These are phyloP conservation scores for Nannizzia gypsea DNA, from an alignment of 2,329 filamentous ascomycete genomes.

Conservation along the genomic window DNA sequence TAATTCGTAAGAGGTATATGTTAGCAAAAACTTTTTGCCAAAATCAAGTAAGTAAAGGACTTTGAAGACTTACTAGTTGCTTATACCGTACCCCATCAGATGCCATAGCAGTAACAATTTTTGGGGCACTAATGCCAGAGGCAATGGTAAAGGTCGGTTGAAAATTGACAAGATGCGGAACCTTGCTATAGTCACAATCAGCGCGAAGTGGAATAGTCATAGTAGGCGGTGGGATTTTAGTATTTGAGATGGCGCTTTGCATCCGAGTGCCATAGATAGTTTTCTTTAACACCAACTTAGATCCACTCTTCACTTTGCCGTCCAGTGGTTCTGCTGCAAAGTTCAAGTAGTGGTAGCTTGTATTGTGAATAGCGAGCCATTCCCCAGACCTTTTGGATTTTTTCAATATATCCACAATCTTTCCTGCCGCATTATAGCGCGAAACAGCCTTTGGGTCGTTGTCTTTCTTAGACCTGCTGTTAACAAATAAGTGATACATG, in stretches of 20 bases:
- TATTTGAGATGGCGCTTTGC: slow-evolving; percentile 49
- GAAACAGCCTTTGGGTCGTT: slow-evolving; percentile 65
- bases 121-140: slow-evolving; percentile 81
- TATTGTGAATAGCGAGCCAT: slow-evolving; percentile 62
- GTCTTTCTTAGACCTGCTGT: slow-evolving; percentile 52
- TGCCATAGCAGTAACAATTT: slow-evolving; percentile 73
- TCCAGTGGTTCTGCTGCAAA: slow-evolving; percentile 40
- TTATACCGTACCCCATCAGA: slow-evolving; percentile 71
- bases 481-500: slow-evolving; percentile 92
- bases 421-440: slow-evolving; percentile 60
- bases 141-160: slow-evolving; percentile 71
- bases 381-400: slow-evolving; percentile 39
- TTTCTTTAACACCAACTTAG: slow-evolving; percentile 52
- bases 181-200: slow-evolving; percentile 60
- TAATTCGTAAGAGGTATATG: background rate
- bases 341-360: slow-evolving; percentile 53
- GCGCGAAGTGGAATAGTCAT: slow-evolving; percentile 67
- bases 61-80: slow-evolving; percentile 52
- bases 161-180: slow-evolving; percentile 64
- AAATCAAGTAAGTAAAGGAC: background rate
- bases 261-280: slow-evolving; percentile 53
- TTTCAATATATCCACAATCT: slow-evolving; percentile 51
- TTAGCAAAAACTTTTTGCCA: slow-evolving; percentile 9
- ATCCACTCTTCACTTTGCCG: slow-evolving; percentile 54
- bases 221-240: slow-evolving; percentile 74